These are phyloP conservation scores for Saraca asoca DNA, from an alignment of 331 rosid genomes.

Conservation along the genomic window DNA sequence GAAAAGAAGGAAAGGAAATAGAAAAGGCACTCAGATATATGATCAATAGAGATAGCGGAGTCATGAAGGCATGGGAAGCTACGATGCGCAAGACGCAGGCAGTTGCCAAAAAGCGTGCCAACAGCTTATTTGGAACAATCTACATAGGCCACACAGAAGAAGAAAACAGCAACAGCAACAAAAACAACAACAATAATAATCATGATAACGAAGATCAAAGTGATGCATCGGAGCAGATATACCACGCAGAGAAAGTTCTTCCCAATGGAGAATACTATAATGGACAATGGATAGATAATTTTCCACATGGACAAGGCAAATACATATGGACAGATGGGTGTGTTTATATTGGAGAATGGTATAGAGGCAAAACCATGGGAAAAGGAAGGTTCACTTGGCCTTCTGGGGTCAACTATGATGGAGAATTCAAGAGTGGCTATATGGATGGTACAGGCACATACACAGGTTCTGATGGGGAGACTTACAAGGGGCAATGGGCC, in stretches of 20 bases:
- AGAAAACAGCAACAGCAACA: constrained; percentile 25
- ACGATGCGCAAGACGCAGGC: constrained; percentile 75
- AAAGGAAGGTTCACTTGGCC: constrained; percentile 87
- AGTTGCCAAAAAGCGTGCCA: constrained; percentile 75
- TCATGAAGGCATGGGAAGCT: constrained; percentile 86
- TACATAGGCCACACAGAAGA: constrained; percentile 38
- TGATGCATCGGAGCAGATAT: constrained; percentile 27
- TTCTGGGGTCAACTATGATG: constrained; percentile 82
- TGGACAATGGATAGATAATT: constrained; percentile 66
- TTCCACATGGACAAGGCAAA: constrained; percentile 73
- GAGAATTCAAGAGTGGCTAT: constrained; percentile 66
- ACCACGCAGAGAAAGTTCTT: constrained; percentile 61
- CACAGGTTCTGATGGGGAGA: constrained; percentile 58
- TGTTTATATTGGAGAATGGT: constrained; percentile 80
- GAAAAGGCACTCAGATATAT: neutral
- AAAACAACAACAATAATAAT: neutral
- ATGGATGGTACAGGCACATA: constrained; percentile 78
- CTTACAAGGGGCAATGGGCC: constrained; percentile 67
- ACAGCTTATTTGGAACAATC: constrained; percentile 67
- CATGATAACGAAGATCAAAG: constrained; percentile 26
- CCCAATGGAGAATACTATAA: constrained; percentile 83
- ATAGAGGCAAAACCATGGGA: constrained; percentile 66
- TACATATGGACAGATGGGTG: constrained; percentile 85
- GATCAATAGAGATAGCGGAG: constrained; percentile 70
- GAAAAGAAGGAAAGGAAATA: neutral